A percentile compares a stretch with the other conserved stretches of the same genome.
phyloP scores from a whole-genome alignment of 441 rosid species.

The Syzygium malaccense region DNA sequence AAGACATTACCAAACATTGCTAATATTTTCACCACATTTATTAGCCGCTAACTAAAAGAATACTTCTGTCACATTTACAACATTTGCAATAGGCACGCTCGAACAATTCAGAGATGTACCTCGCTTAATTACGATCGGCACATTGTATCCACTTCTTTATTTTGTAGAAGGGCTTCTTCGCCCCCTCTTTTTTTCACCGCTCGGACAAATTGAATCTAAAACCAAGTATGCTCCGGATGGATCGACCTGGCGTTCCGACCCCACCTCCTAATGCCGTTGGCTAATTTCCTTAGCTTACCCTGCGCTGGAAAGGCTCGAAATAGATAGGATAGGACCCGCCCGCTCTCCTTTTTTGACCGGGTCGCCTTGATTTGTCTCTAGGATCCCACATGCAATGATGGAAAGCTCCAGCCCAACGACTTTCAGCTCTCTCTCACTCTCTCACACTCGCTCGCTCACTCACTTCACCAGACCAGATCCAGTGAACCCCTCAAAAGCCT shows the following conservation, averaged over 20 bases:
- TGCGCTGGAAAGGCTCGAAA: too few species aligned
- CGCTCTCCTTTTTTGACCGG: background rate
- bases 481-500: background rate
- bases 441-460: background rate
- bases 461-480: background rate
- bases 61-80: background rate
- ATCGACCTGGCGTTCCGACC: too few species aligned
- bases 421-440: background rate
- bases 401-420: background rate
- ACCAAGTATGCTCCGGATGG: background rate
- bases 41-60: background rate
- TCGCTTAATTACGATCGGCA: background rate
- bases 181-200: background rate
- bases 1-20: background rate
- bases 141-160: background rate
- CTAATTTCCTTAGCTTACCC: too few species aligned
- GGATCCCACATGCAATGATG: background rate
- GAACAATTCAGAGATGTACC: fast-evolving
- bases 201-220: background rate
- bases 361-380: background rate
- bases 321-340: too few species aligned
- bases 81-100: background rate
- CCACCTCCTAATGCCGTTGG: too few species aligned
- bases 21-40: background rate
- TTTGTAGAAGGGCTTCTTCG: background rate